phyloP scores from a whole-genome alignment of 306 rosid species.

The Acmispon strigosus region DNA sequence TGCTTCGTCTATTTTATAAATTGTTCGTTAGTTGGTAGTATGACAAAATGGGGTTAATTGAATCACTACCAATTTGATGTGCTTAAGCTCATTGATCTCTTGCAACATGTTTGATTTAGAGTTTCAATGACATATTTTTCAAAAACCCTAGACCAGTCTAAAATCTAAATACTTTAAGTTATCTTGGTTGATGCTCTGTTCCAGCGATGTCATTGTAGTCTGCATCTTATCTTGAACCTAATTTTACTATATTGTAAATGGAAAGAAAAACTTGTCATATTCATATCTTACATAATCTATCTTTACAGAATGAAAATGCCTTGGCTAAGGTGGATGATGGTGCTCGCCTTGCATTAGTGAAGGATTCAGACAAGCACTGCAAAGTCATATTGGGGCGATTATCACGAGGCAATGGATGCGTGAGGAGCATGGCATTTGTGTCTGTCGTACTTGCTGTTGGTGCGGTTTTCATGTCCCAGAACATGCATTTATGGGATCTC shows the following conservation, averaged over 20 bases:
- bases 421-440: conserved; percentile 34
- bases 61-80: background rate
- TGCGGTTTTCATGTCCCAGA: conserved; percentile 31
- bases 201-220: background rate
- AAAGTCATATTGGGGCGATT: conserved; percentile 23
- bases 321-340: conserved; percentile 24
- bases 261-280: background rate
- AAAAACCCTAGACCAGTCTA: background rate
- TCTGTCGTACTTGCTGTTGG: conserved; percentile 28
- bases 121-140: background rate
- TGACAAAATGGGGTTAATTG: background rate
- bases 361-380: conserved; percentile 40
- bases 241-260: background rate
- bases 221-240: conserved; percentile 5
- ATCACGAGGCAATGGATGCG: conserved; percentile 35
- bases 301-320: conserved; percentile 32
- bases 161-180: background rate
- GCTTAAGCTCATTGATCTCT: background rate
- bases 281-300: conserved; percentile 3
- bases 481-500: conserved; percentile 31
- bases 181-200: background rate
- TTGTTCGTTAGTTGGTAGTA: background rate
- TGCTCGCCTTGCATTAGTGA: conserved; percentile 18
- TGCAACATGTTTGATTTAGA: background rate
- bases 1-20: background rate